Percentiles rank a stretch among this genome's conserved stretches.
Evolutionary conservation across 2,329 filamentous ascomycete genomes (phyloP).

Genomic region (Colletotrichum tofieldiae): DNA sequence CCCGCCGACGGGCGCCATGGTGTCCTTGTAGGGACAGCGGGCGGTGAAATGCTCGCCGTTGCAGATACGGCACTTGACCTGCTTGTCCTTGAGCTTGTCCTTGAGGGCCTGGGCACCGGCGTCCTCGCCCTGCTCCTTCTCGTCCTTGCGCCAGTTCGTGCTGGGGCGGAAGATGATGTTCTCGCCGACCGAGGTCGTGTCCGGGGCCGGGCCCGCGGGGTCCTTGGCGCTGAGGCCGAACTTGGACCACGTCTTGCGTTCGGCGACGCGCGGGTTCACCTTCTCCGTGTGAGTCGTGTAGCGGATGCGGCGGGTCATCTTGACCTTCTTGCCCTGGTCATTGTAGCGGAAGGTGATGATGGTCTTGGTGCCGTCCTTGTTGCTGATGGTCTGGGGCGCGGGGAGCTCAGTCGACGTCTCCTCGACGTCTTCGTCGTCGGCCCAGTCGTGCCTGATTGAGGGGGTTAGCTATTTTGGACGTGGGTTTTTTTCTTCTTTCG

Average conservation of each 20-base stretch:
- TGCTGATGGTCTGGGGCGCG: slow-evolving; percentile 88
- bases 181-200: slow-evolving; percentile 95
- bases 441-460: slow-evolving; percentile 81
- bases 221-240: slow-evolving; percentile 94
- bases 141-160: slow-evolving; percentile 93
- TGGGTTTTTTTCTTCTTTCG: not conserved
- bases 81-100: slow-evolving; percentile 95
- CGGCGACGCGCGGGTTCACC: slow-evolving; percentile 96
- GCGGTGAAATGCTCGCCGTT: slow-evolving; percentile 99
- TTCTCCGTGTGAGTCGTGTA: slow-evolving; percentile 92
- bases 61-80: slow-evolving; percentile 99
- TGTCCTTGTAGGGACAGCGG: slow-evolving; percentile 99
- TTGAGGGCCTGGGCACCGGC: slow-evolving; percentile 82
- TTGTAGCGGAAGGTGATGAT: slow-evolving; percentile 91
- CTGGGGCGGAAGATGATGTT: slow-evolving; percentile 98
- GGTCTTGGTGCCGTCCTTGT: slow-evolving; percentile 99
- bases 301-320: slow-evolving; percentile 96
- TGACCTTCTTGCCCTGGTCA: slow-evolving; percentile 95
- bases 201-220: slow-evolving; percentile 83
- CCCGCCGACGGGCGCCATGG: slow-evolving; percentile 87
- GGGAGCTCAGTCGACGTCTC: slow-evolving; percentile 80
- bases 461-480: slow-evolving; percentile 14
- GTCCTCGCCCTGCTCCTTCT: slow-evolving; percentile 84
- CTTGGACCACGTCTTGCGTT: slow-evolving; percentile 93
- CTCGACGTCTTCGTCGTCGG: slow-evolving; percentile 94